Evolutionary conservation across 1,284 basidiomycete genomes (phyloP), one percentile per base, ranked within the genome.

Genomic region (Rhodotorula sp.): DNA sequence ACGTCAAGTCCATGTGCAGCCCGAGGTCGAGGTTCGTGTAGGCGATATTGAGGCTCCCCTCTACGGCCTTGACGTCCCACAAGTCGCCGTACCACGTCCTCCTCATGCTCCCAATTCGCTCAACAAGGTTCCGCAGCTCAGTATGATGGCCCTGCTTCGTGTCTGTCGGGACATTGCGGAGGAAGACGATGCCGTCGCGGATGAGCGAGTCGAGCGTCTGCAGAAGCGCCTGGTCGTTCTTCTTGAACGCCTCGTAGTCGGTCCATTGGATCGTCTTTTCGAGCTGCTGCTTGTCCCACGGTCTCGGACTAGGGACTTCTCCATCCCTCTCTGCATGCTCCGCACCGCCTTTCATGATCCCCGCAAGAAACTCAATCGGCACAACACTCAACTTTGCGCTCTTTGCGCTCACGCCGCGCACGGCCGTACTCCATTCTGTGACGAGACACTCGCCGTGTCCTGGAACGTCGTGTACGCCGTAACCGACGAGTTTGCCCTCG

Each of bases 1-100:
- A 94, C 91, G 90, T 80, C 0, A 96, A 82, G 81, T 98, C 94
- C 89, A 94, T 93, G 78, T 98, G 95, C 28, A 95, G 79, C 0
- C 90, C 94, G 4, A 99, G 84, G 76, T 92, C 86, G 26, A 96
- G 83, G 79, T 93, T 89, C 10, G 95, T 99, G 80, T 97, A 97
- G 3, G 95, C 95, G 70, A 99, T 92, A 80, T 99, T 99, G 75
- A 85, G 87, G 75, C 89, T 90, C 67, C 90, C 84, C 57, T 81
- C 81, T 5, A 77, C 78, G 54, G 90, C 78, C 80, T 87, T 87
- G 28, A 99, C 95, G 80, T 98, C 88, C 92, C 94, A 99, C 1
- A 90, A 81, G 47, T 78, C 76, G 1, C 95, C 95, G 77, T 99
- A 99, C 80, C 98, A 95, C 16, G 94, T 98, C 64, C 86, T 83